Percentiles rank a stretch among this genome's conserved stretches.
Conservation (phyloP, 805 yeast genomes). For the Lachancea meyersii region DNA sequence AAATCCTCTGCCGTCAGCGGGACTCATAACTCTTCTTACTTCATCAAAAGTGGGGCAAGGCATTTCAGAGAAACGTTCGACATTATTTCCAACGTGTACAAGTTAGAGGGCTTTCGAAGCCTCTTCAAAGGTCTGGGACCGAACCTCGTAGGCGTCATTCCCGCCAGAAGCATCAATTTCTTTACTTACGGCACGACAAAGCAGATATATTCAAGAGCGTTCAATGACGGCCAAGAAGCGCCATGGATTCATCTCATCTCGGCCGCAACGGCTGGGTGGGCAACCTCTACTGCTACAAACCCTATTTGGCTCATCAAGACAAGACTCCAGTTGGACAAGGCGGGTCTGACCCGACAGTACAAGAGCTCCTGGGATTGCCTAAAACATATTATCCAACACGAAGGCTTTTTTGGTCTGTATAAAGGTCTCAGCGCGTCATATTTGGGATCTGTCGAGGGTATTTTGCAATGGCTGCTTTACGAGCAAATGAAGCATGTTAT, state of each 20-base stretch:
- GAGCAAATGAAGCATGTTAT: slow-evolving; percentile 86
- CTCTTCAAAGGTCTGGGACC: slow-evolving; percentile 95
- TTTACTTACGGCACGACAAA: slow-evolving; percentile 95
- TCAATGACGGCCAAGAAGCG: slow-evolving; percentile 70
- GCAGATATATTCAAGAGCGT: slow-evolving; percentile 56
- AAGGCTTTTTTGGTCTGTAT: slow-evolving; percentile 77
- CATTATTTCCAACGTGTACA: slow-evolving; percentile 63
- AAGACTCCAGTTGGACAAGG: slow-evolving; percentile 82
- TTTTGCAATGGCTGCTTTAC: slow-evolving; percentile 92
- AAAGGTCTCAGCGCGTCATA: slow-evolving; percentile 93
- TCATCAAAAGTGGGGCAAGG: slow-evolving; percentile 42
- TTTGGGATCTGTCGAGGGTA: slow-evolving; percentile 86
- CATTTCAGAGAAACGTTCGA: slow-evolving; percentile 81
- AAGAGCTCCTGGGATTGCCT: slow-evolving; percentile 83
- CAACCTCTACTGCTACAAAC: slow-evolving; percentile 91
- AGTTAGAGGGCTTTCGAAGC: slow-evolving; percentile 75
- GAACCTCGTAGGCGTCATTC: slow-evolving; percentile 93
- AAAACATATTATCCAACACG: slow-evolving; percentile 57
- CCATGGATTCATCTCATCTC: slow-evolving; percentile 81
- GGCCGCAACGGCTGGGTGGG: slow-evolving; percentile 88
- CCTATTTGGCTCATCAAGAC: slow-evolving; percentile 98
- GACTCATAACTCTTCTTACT: slow-evolving; percentile 23
- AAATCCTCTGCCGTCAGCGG: slow-evolving; percentile 20
- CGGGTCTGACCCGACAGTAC: slow-evolving; percentile 53
- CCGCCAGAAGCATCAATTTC: slow-evolving; percentile 94